These are phyloP conservation scores for Dactylellina cionopaga DNA, from an alignment of 2,329 filamentous ascomycete genomes.

Conservation along the genomic window DNA sequence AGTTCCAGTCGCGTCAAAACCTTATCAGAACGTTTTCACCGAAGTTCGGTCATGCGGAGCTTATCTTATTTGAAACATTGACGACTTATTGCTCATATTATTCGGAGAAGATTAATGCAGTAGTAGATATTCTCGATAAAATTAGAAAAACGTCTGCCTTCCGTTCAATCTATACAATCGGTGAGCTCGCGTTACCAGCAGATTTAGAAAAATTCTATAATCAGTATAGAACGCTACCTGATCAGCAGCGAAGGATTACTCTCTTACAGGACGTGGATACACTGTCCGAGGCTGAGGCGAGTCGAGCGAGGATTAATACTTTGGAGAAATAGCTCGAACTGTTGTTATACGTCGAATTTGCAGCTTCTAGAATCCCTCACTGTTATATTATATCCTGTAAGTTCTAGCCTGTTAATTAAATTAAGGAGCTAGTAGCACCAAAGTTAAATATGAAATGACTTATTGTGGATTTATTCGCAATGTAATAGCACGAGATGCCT, in stretches of 20 bases:
- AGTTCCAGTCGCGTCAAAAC: background rate
- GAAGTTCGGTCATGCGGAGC: background rate
- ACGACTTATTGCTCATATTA: conserved; percentile 4
- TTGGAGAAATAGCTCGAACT: background rate
- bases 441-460: no score
- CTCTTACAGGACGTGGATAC: conserved; percentile 5
- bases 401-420: no score
- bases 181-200: background rate
- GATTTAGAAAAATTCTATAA: conserved; percentile 21
- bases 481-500: no score
- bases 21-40: background rate
- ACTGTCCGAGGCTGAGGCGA: conserved; percentile 14
- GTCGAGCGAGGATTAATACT: background rate
- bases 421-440: no score
- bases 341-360: background rate
- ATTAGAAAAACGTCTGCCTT: conserved; percentile 20
- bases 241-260: background rate
- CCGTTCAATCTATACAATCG: background rate
- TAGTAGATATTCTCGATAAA: background rate
- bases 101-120: background rate
- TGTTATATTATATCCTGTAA: no score
- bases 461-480: no score
- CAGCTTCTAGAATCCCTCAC: no score
- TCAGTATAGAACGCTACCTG: background rate
- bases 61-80: conserved; percentile 5